Evolutionary conservation across 768 basidiomycete genomes (phyloP).

Genomic region (Asterophora lycoperdoides): DNA sequence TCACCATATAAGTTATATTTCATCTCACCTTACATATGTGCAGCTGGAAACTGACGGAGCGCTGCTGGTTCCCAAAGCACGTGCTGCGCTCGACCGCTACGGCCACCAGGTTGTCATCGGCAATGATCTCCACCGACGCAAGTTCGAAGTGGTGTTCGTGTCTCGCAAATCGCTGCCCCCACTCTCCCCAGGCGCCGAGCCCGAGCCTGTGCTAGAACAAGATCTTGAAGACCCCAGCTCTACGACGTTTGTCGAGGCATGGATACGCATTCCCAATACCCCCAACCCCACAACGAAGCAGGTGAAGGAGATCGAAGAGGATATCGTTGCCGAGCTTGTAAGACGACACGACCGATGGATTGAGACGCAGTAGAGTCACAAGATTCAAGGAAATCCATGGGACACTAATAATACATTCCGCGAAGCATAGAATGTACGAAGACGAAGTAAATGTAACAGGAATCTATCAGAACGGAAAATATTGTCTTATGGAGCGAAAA

Average conservation of each 20-base stretch:
- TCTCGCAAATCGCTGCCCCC: conserved; percentile 39
- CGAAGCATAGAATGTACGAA: not conserved
- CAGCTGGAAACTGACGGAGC: conserved; percentile 90
- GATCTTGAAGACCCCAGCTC: conserved; percentile 4
- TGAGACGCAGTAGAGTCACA: conserved; percentile 12
- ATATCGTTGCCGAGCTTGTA: conserved; percentile 77
- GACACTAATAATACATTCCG: not conserved
- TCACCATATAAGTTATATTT: not conserved
- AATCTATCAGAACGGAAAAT: conserved; percentile 4
- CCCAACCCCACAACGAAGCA: conserved; percentile 27
- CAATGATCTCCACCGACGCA: conserved; percentile 89
- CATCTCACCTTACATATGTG: not conserved
- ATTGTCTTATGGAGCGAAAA: not conserved
- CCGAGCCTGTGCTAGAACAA: conserved; percentile 1
- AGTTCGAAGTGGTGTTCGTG: conserved; percentile 90
- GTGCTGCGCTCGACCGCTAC: conserved; percentile 83
- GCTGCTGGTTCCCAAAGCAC: conserved; percentile 88
- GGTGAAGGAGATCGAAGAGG: conserved; percentile 87
- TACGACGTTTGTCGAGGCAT: conserved; percentile 46
- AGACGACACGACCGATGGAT: conserved; percentile 74
- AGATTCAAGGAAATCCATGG: not conserved
- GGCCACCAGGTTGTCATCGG: conserved; percentile 98
- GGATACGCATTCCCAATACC: conserved; percentile 57
- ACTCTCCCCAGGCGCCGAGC: conserved; percentile 14
- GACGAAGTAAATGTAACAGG: not conserved